A percentile compares a stretch with the other conserved stretches of the same genome.
These are phyloP conservation scores for Dactylellina leptospora DNA, from an alignment of 2,329 filamentous ascomycete genomes.

Conservation along the genomic window DNA sequence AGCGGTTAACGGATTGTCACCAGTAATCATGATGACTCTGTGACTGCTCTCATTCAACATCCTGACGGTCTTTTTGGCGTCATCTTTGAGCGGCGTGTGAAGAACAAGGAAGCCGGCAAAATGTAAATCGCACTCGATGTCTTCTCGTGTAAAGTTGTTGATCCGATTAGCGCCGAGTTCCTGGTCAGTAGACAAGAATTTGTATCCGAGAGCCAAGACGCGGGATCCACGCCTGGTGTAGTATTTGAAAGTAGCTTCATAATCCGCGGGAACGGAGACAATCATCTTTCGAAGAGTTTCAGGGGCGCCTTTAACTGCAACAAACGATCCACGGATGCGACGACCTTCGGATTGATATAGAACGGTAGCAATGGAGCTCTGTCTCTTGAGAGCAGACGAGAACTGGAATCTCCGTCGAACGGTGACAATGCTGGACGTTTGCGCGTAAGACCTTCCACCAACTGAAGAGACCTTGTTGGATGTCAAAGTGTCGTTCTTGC, in stretches of 20 bases:
- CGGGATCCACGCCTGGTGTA: conserved; percentile 95
- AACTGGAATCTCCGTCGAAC: conserved; percentile 98
- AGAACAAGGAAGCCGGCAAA: conserved; percentile 97
- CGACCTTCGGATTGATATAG: conserved; percentile 76
- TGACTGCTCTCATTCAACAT: conserved; percentile 99
- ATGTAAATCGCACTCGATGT: conserved; percentile 81
- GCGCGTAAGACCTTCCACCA: conserved; percentile 63
- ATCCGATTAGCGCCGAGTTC: conserved; percentile 85
- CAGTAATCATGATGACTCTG: conserved; percentile 98
- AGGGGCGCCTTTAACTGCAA: conserved; percentile 93
- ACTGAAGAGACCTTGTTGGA: conserved; percentile 68
- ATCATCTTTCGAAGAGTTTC: conserved; percentile 97
- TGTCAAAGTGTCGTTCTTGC: conserved; percentile 82
- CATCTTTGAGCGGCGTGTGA: conserved; percentile 94
- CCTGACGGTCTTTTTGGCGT: conserved; percentile 89
- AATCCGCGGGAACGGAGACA: conserved; percentile 79
- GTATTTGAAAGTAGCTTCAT: conserved; percentile 98
- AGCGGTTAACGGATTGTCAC: conserved; percentile 95
- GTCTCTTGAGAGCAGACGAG: conserved; percentile 92
- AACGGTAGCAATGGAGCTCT: conserved; percentile 90
- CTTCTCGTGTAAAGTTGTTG: conserved; percentile 92
- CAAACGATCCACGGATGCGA: conserved; percentile 85
- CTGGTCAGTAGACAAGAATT: conserved; percentile 81
- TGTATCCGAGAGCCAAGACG: conserved; percentile 92
- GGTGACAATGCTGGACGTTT: conserved; percentile 78